phyloP scores from a whole-genome alignment of 371 early-diverging fungal genomes.

The Apophysomyces trapeziformis region DNA sequence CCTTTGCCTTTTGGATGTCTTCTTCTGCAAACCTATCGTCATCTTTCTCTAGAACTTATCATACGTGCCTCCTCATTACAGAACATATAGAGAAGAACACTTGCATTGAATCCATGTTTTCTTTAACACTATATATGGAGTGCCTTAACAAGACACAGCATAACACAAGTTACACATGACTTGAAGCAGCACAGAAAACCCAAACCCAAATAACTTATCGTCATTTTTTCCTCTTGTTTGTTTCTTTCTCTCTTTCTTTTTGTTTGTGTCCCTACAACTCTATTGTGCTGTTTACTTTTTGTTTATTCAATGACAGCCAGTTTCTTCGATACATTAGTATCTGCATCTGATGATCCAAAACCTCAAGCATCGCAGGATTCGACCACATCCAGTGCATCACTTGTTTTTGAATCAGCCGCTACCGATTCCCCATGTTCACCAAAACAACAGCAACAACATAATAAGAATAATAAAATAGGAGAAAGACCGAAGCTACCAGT shows the following conservation, averaged over 20 bases:
- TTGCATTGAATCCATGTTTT: conserved; percentile 1
- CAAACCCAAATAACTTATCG: conserved; percentile 6
- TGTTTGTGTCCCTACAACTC: not conserved
- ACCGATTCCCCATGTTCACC: conserved; percentile 12
- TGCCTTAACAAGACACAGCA: not conserved
- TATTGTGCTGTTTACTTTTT: too few relatives aligned
- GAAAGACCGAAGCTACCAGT: conserved; percentile 20
- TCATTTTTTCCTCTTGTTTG: conserved; percentile 17
- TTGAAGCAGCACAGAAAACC: conserved; percentile 11
- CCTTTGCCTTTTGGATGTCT: too few relatives aligned
- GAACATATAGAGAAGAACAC: too few relatives aligned
- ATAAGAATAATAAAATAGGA: not conserved
- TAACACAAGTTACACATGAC: conserved; percentile 6
- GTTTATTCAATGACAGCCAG: conserved; percentile 9
- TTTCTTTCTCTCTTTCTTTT: conserved; percentile 15
- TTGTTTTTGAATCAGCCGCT: conserved; percentile 26
- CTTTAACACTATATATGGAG: not conserved
- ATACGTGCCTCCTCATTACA: too few relatives aligned
- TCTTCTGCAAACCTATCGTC: too few relatives aligned
- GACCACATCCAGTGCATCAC: conserved; percentile 20
- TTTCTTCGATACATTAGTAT: conserved; percentile 27
- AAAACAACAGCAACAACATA: not conserved
- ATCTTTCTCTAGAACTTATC: too few relatives aligned
- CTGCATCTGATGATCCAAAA: not conserved
- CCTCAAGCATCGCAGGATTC: conserved; percentile 21